These are phyloP conservation scores for Thielaviopsis musarum DNA, from an alignment of 2,329 filamentous ascomycete genomes.

Conservation along the genomic window DNA sequence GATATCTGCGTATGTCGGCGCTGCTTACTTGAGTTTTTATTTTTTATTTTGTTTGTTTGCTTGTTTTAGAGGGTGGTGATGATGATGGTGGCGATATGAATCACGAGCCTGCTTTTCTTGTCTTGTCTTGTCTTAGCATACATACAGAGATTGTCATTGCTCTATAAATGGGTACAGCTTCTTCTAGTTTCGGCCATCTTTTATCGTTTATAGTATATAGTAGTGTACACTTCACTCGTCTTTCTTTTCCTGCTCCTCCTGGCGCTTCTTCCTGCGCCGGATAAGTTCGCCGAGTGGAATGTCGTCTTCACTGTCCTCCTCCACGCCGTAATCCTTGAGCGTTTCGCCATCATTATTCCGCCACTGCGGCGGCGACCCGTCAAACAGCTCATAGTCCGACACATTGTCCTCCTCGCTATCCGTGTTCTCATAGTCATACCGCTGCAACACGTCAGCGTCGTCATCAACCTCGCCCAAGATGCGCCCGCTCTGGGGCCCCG, in stretches of 20 bases:
- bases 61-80: slow-evolving; percentile 10
- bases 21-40: slow-evolving; percentile 12
- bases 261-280: slow-evolving; percentile 30
- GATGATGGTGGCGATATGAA: neutral
- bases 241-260: slow-evolving; percentile 17
- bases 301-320: slow-evolving; percentile 40
- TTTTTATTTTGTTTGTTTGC: slow-evolving; percentile 15
- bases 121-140: neutral
- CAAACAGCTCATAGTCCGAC: slow-evolving; percentile 11
- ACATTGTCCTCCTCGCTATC: slow-evolving; percentile 36
- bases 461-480: slow-evolving; percentile 26
- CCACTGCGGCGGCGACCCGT: slow-evolving; percentile 36
- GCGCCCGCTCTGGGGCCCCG: slow-evolving; percentile 33
- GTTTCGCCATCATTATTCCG: slow-evolving; percentile 60
- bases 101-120: neutral
- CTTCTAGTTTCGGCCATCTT: neutral
- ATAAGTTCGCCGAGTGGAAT: slow-evolving; percentile 55
- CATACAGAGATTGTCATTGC: neutral
- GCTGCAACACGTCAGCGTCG: slow-evolving; percentile 27
- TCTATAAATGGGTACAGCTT: neutral
- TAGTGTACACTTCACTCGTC: slow-evolving; percentile 15
- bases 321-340: slow-evolving; percentile 61
- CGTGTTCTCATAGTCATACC: slow-evolving; percentile 28
- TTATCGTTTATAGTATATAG: neutral
- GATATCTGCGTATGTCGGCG: neutral